phyloP scores from a whole-genome alignment of 805 yeast genomes.

The Saturnispora saitoi region DNA sequence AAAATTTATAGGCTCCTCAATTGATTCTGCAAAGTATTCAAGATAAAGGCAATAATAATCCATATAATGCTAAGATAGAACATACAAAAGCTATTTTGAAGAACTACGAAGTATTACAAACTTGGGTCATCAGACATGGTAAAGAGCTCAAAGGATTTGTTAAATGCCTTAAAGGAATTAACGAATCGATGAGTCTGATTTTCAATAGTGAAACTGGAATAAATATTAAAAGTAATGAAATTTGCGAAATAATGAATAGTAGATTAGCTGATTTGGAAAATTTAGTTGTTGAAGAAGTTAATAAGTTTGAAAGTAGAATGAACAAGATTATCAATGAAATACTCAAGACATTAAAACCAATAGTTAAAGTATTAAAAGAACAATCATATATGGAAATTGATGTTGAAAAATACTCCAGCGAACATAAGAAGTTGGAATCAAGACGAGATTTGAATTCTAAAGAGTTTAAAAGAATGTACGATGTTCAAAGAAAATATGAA shows the following conservation, averaged over 20 bases:
- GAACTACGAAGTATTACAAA: slow-evolving; percentile 13
- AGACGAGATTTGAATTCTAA: slow-evolving; percentile 29
- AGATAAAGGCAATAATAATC: neutral
- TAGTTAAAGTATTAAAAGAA: slow-evolving; percentile 21
- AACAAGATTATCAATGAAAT: neutral
- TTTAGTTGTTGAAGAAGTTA: neutral
- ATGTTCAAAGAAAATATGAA: slow-evolving; percentile 25
- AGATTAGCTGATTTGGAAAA: neutral
- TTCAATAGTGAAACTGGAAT: neutral
- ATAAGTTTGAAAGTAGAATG: slow-evolving; percentile 1
- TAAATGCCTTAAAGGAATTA: slow-evolving; percentile 1
- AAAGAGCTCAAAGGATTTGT: neutral
- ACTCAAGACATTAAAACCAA: slow-evolving; percentile 13
- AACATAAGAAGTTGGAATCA: slow-evolving; percentile 16
- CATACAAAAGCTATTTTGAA: slow-evolving; percentile 10
- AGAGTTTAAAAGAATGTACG: slow-evolving; percentile 30
- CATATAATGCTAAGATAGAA: neutral
- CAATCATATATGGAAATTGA: slow-evolving; percentile 19
- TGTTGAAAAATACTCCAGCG: slow-evolving; percentile 16
- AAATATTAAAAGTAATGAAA: neutral
- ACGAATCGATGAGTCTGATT: neutral
- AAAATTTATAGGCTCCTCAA: slow-evolving; percentile 13
- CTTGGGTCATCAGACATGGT: slow-evolving; percentile 7
- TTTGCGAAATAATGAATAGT: neutral
- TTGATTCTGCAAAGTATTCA: slow-evolving; percentile 7